Evolutionary conservation across 495 filamentous ascomycete genomes (phyloP).

Genomic region (Daldinia caldariorum): DNA sequence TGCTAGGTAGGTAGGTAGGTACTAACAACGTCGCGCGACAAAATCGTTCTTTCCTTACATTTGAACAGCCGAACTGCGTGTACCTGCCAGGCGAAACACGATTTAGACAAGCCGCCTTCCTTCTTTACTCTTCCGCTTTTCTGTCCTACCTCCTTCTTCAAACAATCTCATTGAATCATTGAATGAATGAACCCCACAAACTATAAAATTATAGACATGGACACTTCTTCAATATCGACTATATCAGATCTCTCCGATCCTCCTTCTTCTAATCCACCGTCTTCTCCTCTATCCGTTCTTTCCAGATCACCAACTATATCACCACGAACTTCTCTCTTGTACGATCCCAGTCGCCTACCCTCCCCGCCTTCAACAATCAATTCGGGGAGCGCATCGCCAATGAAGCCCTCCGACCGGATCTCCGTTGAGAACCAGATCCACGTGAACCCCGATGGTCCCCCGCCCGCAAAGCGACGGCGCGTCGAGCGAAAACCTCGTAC

Average conservation of each 20-base stretch:
- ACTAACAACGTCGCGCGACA: constrained; percentile 3
- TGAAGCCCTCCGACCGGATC: constrained; percentile 49
- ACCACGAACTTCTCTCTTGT: constrained; percentile 40
- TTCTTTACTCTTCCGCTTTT: constrained; percentile 5
- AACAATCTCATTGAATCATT: constrained; percentile 4
- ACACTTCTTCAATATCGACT: constrained; percentile 41
- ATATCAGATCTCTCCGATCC: constrained; percentile 45
- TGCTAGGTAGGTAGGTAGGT: too few relatives aligned
- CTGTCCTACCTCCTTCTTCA: constrained; percentile 3
- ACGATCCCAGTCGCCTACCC: constrained; percentile 38
- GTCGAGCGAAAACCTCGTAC: constrained; percentile 75
- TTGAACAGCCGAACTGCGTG: not conserved
- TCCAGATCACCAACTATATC: constrained; percentile 64
- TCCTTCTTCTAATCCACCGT: constrained; percentile 53
- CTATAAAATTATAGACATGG: constrained; percentile 27
- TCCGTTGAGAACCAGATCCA: constrained; percentile 53
- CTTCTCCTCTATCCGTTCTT: constrained; percentile 60
- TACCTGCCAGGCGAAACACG: not conserved
- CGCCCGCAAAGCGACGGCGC: constrained; percentile 78
- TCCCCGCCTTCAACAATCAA: constrained; percentile 60
- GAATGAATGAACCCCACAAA: constrained; percentile 23
- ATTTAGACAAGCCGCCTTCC: not conserved
- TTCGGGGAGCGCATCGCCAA: constrained; percentile 55
- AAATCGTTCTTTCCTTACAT: not conserved
- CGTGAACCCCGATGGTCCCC: constrained; percentile 68